Evolutionary conservation across 768 basidiomycete genomes (phyloP).

Genomic region (Xerocomellus amylosporus): DNA sequence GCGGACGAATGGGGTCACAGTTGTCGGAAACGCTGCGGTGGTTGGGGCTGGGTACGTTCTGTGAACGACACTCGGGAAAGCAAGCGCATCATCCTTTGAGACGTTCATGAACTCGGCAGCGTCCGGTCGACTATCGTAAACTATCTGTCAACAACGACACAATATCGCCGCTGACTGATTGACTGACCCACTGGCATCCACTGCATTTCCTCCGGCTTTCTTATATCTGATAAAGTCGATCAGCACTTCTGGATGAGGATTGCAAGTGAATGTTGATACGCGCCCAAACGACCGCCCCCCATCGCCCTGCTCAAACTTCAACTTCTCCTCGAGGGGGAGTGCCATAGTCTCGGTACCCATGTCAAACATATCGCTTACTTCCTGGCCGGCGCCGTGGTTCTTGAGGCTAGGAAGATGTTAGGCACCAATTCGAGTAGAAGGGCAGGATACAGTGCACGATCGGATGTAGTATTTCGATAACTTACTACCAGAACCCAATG

Average conservation of each 20-base stretch:
- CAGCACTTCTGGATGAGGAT: not conserved
- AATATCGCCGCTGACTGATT: not conserved
- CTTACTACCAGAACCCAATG: constrained; percentile 56
- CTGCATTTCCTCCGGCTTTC: constrained; percentile 58
- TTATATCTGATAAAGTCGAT: constrained; percentile 46
- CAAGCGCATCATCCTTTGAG: constrained; percentile 64
- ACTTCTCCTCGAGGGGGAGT: constrained; percentile 41
- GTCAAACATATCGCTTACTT: constrained; percentile 40
- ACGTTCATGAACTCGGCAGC: constrained; percentile 64
- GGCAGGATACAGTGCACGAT: not conserved
- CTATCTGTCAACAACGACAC: not conserved
- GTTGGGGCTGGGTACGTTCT: constrained; percentile 58
- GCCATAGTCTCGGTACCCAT: constrained; percentile 42
- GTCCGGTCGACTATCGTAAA: constrained; percentile 35
- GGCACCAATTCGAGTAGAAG: not conserved
- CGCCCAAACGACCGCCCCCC: constrained; percentile 40
- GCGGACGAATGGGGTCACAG: constrained; percentile 53
- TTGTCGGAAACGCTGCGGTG: constrained; percentile 46
- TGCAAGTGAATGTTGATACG: not conserved
- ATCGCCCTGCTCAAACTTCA: constrained; percentile 44
- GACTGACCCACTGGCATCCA: constrained; percentile 52
- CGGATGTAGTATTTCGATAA: constrained; percentile 6
- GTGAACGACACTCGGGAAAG: constrained; percentile 51
- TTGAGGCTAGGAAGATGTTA: constrained; percentile 33
- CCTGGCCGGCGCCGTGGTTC: constrained; percentile 40